These are phyloP conservation scores for Fomitiporia mediterranea DNA, from an alignment of 1,284 basidiomycete genomes.

Conservation along the genomic window DNA sequence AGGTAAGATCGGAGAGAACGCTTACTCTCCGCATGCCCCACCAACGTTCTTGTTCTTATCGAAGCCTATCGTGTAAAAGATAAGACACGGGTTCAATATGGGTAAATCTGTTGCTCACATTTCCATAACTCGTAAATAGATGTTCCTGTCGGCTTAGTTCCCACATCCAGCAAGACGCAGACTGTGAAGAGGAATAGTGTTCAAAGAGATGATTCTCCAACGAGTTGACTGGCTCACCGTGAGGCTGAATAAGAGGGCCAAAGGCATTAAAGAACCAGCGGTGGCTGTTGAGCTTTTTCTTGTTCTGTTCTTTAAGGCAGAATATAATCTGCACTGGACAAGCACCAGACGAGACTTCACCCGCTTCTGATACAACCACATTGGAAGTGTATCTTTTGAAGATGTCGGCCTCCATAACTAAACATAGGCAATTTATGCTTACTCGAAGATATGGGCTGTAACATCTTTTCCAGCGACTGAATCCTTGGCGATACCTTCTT, in stretches of 20 bases:
- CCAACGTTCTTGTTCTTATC: constrained; percentile 88
- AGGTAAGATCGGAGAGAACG: constrained; percentile 18
- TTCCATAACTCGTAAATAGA: constrained; percentile 97
- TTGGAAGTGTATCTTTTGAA: constrained; percentile 65
- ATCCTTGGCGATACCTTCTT: constrained; percentile 94
- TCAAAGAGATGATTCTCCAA: background rate
- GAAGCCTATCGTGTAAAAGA: constrained; percentile 57
- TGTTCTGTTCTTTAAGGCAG: constrained; percentile 93
- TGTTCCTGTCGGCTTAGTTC: constrained; percentile 90
- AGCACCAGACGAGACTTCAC: constrained; percentile 77
- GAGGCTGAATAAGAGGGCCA: constrained; percentile 80
- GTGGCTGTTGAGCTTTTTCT: constrained; percentile 91
- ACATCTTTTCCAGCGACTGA: constrained; percentile 90
- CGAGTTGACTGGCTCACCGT: constrained; percentile 42
- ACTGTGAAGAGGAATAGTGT: constrained; percentile 38
- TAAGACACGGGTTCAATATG: too few species aligned
- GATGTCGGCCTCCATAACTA: constrained; percentile 20
- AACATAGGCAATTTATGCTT: constrained; percentile 24
- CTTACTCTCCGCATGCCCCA: constrained; percentile 91
- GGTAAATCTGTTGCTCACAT: too few species aligned
- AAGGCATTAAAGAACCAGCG: constrained; percentile 99
- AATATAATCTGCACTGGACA: constrained; percentile 92
- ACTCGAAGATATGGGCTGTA: constrained; percentile 93
- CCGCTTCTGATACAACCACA: constrained; percentile 77
- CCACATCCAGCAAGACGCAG: constrained; percentile 85